These are phyloP conservation scores for Dothideomycetes sp. DNA, from an alignment of 2,329 filamentous ascomycete genomes.

Conservation along the genomic window DNA sequence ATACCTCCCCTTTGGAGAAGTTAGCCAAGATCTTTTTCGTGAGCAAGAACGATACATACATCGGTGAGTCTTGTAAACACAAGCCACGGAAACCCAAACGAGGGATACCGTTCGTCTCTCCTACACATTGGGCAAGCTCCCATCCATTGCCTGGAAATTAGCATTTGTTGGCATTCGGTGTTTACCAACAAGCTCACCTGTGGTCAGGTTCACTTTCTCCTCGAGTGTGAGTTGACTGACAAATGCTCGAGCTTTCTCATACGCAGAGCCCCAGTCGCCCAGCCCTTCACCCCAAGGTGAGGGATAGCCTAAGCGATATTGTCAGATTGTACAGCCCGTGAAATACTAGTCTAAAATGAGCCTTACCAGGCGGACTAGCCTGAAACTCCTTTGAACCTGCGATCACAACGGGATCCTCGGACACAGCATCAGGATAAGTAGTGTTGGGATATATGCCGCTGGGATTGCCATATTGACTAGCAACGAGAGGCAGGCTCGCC, in stretches of 20 bases:
- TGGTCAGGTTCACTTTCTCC: constrained; percentile 24
- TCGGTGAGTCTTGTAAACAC: constrained; percentile 26
- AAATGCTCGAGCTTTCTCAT: constrained; percentile 19
- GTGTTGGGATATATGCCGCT: constrained; percentile 15
- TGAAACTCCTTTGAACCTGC: constrained; percentile 16
- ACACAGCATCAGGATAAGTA: constrained; percentile 16
- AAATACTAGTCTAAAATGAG: no score
- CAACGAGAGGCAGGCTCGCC: constrained; percentile 7
- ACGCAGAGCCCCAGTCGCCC: constrained; percentile 19
- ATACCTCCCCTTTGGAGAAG: no score
- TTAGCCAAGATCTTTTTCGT: no score
- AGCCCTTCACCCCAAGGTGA: constrained; percentile 17
- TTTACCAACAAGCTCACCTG: no score
- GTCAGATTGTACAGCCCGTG: constrained; percentile 10
- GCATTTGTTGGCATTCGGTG: no score
- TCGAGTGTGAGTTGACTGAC: constrained; percentile 23
- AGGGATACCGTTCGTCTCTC: constrained; percentile 23
- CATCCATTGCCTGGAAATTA: no score
- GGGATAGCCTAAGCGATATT: constrained; percentile 8
- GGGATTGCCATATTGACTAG: constrained; percentile 11
- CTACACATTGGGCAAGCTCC: constrained; percentile 19
- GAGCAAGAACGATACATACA: constrained; percentile 16
- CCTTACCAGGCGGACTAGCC: constrained; percentile 15
- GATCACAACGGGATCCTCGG: constrained; percentile 15
- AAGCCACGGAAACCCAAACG: constrained; percentile 24